Evolutionary conservation across 192 early-diverging fungal species (phyloP), one percentile per base, ranked within the genome.

Genomic region (Backusella parvicylindrica): DNA sequence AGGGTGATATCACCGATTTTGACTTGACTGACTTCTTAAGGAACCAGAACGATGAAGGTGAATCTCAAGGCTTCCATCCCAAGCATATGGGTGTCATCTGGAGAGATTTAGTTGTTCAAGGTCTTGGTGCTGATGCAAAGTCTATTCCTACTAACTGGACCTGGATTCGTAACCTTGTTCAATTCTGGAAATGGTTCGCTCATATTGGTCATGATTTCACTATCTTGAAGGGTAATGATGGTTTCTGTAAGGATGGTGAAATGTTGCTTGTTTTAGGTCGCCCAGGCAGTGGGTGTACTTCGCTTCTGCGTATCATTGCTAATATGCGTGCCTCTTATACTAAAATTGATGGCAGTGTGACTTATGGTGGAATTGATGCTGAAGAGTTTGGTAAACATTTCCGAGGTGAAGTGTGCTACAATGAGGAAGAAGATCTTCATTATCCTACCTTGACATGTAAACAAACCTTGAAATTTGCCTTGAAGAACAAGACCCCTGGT

Each of bases 371-470:
- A 3, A 84, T 95, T 67, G 81, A 84, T 7, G 77, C 87, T 11
- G 75, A 84, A n/a, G 86, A 89, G 47, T 87, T 95, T 71, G 75
- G 71, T 3, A 83, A 84, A 33, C 77, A 87, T 56, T 93, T 90
- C 75, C 88, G 90, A 69, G 92, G 90, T 65, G 89, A 93, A 73
- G 88, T 96, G 7, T 86, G 87, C n/a, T 96, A 95, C 78, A 92
- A 91, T 77, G 86, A 90, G 76, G 95, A 96, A 85, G 91, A 92
- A 76, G 93, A 94, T 70, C 84, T 87, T 36, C 92, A 96, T 75
- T 92, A 87, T 77, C 89, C 92, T 7, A 91, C 91, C 18, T 71
- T 95, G 77, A 93, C 92, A 7, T 89, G 92, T 16, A 87, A 90
- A 49, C 87, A 93, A 79, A 95, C 93, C 18, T 84, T 94, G 13